A percentile compares a stretch with the other conserved stretches of the same genome.
Conservation (phyloP, 768 basidiomycete species). For the Boletus rufocinnamomeus region DNA sequence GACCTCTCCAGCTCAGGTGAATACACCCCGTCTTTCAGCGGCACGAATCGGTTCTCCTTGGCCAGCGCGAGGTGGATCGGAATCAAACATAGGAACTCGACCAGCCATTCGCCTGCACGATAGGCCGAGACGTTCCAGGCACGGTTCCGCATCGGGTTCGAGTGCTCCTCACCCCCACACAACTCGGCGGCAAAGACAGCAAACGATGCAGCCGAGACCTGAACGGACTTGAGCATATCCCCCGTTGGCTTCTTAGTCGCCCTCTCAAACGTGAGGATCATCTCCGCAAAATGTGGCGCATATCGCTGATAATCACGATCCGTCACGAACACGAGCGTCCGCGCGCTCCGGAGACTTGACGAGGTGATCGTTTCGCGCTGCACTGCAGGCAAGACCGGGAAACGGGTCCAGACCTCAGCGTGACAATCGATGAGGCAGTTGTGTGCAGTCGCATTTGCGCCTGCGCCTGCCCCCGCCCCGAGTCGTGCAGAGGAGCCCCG, state of each 20-base stretch:
- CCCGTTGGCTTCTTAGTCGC: conserved; percentile 54
- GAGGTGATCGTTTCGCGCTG: conserved; percentile 45
- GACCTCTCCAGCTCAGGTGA: conserved; percentile 52
- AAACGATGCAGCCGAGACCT: conserved; percentile 36
- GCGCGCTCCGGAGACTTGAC: conserved; percentile 34
- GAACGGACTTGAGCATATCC: conserved; percentile 42
- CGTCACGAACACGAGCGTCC: conserved; percentile 47
- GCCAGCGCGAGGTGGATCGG: conserved; percentile 65
- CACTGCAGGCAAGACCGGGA: conserved; percentile 57
- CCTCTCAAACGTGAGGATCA: conserved; percentile 49
- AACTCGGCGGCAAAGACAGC: conserved; percentile 27
- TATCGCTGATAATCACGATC: conserved; percentile 39
- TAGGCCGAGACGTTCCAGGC: conserved; percentile 41
- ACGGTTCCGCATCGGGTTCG: neutral
- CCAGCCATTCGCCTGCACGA: conserved; percentile 61
- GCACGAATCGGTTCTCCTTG: conserved; percentile 60
- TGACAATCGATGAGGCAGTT: conserved; percentile 58
- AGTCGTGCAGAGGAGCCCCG: conserved; percentile 18
- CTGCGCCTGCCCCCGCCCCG: neutral
- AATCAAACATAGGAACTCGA: conserved; percentile 59
- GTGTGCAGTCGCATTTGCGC: conserved; percentile 33
- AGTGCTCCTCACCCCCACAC: neutral
- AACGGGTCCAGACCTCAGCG: conserved; percentile 59
- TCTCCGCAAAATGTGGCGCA: conserved; percentile 44
- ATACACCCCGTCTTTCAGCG: conserved; percentile 57